Base-by-base conservation (phyloP, 1,284 basidiomycete genomes). In the Cutaneotrichosporon mucoides region DNA sequence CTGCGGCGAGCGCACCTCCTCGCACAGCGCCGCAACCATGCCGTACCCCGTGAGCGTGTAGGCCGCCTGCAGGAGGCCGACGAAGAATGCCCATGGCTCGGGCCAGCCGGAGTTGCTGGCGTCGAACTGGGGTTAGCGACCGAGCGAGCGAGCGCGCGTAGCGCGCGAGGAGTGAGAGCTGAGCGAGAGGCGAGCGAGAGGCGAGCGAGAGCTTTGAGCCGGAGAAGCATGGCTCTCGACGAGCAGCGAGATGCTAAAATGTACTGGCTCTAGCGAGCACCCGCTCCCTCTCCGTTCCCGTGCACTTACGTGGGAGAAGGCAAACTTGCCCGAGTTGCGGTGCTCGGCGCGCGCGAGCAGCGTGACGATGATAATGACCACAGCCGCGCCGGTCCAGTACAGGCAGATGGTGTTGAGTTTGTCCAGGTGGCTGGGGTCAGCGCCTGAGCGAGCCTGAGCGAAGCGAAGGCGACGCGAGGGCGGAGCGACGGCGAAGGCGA, bases 341-440 rank as follows among this genome's bases (percentile, higher is more conserved):
- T 69, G 70, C 16, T 75, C 74, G 1, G 79, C 76, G 67, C 75
- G 79, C 6, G 68, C 74, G 12, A 81, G 73, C 5, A 81, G 68
- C 2, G 74, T 74, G 50, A 81, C 66, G 55, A 79, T 77, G 66
- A 81, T 81, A 64, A 81, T 77, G 50, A 81, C 58, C 35, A 78
- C 75, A 3, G 77, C 76, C 2, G 72, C 75, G 13, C 68, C 76
- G 5, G 78, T 80, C 79, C 79, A 80, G 62, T 76, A 80, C 58
- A 80, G 68, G 54, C 76, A 79, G 15, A 77, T 52, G 6, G 73
- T 79, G 64, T 80, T 76, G 38, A 76, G 64, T 49, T 66, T 67
- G 49, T 76, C 75, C 8, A 76, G 66, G 55, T 76, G 68, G 33
- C 73, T 74, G 51, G 9, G 9, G 44, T 45, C 2, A 11, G 6